Conservation (phyloP, 2,329 filamentous ascomycete species). For the Graphiopsis chlorocephala region DNA sequence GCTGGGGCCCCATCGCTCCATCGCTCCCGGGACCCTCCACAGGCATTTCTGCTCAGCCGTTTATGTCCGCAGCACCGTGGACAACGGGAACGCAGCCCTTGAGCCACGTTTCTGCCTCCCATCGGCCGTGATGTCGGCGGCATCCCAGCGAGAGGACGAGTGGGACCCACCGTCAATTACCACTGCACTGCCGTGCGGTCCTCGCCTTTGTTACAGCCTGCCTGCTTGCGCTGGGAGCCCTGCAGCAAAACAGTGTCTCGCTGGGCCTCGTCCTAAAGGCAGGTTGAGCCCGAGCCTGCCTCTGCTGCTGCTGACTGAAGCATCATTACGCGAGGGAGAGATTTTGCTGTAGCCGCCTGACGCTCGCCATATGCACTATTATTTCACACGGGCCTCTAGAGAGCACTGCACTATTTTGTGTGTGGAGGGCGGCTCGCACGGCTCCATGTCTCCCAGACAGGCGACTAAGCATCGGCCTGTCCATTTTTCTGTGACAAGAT, state of each 20-base stretch:
- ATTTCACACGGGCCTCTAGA: constrained; percentile 2
- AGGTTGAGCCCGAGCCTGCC: constrained; percentile 8
- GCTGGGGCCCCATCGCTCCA: background rate
- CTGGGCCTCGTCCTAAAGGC: background rate
- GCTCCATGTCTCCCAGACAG: background rate
- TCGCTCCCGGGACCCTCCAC: constrained; percentile 12
- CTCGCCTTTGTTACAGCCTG: background rate
- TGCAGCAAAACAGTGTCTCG: constrained; percentile 10
- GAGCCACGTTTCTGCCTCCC: constrained; percentile 3
- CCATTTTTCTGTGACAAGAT: constrained; percentile 1
- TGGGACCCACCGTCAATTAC: background rate
- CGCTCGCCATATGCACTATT: background rate
- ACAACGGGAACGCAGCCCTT: background rate
- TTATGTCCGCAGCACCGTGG: background rate
- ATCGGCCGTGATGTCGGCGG: constrained; percentile 13
- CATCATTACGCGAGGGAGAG: constrained; percentile 3
- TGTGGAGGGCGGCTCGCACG: constrained; percentile 14
- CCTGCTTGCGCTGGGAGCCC: background rate
- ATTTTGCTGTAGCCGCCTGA: constrained; percentile 13
- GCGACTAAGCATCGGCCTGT: background rate
- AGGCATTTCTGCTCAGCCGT: background rate
- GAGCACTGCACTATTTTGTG: background rate
- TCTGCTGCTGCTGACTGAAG: constrained; percentile 4
- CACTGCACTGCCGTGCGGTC: background rate
- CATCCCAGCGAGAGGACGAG: background rate